A percentile compares a stretch with the other conserved stretches of the same genome.
These are phyloP conservation scores for Imleria badia DNA, from an alignment of 768 basidiomycete genomes.

Conservation along the genomic window DNA sequence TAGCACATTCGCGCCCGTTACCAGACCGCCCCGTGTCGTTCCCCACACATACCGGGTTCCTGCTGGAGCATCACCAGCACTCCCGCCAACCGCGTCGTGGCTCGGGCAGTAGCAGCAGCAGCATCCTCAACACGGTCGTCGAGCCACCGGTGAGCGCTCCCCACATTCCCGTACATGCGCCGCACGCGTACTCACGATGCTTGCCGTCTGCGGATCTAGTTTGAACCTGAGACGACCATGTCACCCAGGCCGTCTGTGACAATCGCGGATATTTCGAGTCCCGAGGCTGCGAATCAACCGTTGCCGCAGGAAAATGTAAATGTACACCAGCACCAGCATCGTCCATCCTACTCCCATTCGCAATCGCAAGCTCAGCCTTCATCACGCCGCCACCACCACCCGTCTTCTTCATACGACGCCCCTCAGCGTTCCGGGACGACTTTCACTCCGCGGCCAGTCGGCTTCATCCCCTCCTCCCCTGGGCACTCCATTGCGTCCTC, in stretches of 20 bases:
- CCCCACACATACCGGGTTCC: too few relatives aligned
- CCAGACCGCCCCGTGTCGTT: too few relatives aligned
- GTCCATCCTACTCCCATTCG: not conserved
- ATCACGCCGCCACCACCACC: not conserved
- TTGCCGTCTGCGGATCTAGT: too few relatives aligned
- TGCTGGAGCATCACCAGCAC: too few relatives aligned
- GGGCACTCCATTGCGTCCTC: not conserved
- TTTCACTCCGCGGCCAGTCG: conserved; percentile 9
- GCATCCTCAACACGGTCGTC: conserved; percentile 43
- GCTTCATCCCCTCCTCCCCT: conserved; percentile 17
- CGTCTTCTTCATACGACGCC: not conserved
- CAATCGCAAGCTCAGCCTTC: not conserved
- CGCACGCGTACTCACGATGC: not conserved
- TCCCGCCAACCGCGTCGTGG: too few relatives aligned
- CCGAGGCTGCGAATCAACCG: conserved; percentile 37
- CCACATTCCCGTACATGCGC: not conserved
- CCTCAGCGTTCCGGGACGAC: conserved; percentile 15
- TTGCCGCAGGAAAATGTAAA: conserved; percentile 22
- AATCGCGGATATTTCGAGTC: conserved; percentile 41
- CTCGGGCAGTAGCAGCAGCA: conserved; percentile 31
- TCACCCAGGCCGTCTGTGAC: conserved; percentile 34
- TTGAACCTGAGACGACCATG: conserved; percentile 37
- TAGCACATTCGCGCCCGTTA: too few relatives aligned
- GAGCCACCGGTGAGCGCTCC: conserved; percentile 44
- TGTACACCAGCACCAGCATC: not conserved